Evolutionary conservation across 306 rosid genomes (phyloP), one percentile per base, ranked within the genome.

Genomic region (Myrica gale): DNA sequence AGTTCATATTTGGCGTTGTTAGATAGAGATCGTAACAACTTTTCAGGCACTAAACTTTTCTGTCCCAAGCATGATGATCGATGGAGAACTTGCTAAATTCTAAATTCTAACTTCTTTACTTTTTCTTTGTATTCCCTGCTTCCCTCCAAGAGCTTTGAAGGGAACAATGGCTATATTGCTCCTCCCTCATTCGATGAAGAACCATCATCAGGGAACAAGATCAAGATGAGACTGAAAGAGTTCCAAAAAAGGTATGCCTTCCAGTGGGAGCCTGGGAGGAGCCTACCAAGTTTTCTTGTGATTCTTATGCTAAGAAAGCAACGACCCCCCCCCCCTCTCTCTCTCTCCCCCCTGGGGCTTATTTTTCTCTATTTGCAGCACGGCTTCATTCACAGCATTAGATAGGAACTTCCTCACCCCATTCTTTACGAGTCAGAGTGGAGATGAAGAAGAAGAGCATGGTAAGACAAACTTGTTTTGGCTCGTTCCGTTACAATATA

Each of bases 351-450:
- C 37, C 37, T 32, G 37, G 37, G 3, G 3, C 37, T 32, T 32
- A 32, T 32, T 32, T 32, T 32, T 74, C 77, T 71, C 79, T 55
- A n/a, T 79, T 51, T 82, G 83, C 93, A 95, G 99, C 78, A 87
- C 99, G 19, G 87, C 87, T 4, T 90, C 97, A 43, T 95, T 95
- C 81, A 87, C 98, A 1, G 97, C 96, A 41, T 74, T 95, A 67
- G 97, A 95, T 89, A 90, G 86, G 79, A 95, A 95, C 82, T 95
- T 87, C 79, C 96, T 95, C 47, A 95, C 99, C 72, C 98, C 99
- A 65, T 95, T 95, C 90, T 95, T 95, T 82, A 95, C 97, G 44
- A 90, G 91, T 86, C 91, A 93, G 71, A 95, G 82, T 83, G 99
- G 97, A 81, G 96, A 95, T 65, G 97, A 90, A 7, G 96, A 82